Conservation (phyloP, 2,329 filamentous ascomycete species). For the Hirsutella thompsonii region DNA sequence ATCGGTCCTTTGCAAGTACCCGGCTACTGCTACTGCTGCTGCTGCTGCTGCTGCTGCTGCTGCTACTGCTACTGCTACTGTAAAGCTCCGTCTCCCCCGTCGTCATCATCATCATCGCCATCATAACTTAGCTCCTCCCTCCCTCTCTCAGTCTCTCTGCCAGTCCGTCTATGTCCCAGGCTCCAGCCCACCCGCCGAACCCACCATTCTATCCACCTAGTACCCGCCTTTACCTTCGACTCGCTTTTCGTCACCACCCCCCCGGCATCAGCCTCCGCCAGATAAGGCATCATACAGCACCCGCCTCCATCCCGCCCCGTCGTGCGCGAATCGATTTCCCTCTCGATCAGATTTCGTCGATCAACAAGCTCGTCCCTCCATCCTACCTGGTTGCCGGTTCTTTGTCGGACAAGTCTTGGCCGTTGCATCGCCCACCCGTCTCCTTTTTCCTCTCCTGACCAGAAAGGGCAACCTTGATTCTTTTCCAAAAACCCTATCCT, state of each 20-base stretch:
- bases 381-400: background rate
- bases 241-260: background rate
- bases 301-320: too few relatives aligned
- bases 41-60: too few relatives aligned
- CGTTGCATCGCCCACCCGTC: background rate
- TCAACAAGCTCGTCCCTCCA: background rate
- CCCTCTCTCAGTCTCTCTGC: background rate
- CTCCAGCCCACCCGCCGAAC: background rate
- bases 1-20: too few relatives aligned
- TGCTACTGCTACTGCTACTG: too few relatives aligned
- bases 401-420: background rate
- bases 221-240: background rate
- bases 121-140: background rate
- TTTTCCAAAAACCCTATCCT: background rate
- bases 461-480: background rate
- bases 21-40: too few relatives aligned
- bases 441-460: background rate
- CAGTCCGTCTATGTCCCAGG: background rate
- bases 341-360: background rate
- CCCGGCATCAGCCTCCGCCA: background rate
- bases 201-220: background rate
- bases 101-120: background rate
- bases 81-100: background rate
- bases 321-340: background rate
- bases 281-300: background rate